Conservation (phyloP, 1,284 basidiomycete species). For the Papiliotrema laurentii region DNA sequence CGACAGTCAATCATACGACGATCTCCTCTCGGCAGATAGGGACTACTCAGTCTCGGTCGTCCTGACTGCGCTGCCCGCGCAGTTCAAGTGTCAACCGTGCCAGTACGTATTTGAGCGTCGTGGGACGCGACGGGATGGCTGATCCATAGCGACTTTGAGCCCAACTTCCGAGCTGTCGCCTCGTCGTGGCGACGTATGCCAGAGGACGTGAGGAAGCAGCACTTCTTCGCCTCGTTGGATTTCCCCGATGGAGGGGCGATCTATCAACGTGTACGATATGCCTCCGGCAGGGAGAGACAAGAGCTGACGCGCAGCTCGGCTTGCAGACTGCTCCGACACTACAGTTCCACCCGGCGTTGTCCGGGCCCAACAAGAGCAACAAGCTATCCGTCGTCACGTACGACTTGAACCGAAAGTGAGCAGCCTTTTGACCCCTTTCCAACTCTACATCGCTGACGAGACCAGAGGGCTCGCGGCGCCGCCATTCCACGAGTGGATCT, state of each 20-base stretch:
- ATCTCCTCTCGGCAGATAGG: conserved; percentile 60
- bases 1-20: conserved; percentile 66
- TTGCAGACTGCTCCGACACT: conserved; percentile 74
- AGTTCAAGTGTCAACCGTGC: conserved; percentile 60
- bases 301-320: conserved; percentile 53
- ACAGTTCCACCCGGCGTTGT: conserved; percentile 66
- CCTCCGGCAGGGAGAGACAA: background rate
- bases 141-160: conserved; percentile 69
- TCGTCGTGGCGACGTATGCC: conserved; percentile 68
- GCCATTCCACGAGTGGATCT: conserved; percentile 70
- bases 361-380: conserved; percentile 61
- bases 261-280: conserved; percentile 71
- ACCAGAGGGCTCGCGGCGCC: conserved; percentile 72
- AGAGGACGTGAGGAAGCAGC: conserved; percentile 60
- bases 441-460: background rate
- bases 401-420: conserved; percentile 63
- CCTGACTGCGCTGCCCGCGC: conserved; percentile 74
- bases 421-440: conserved; percentile 25
- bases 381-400: conserved; percentile 61
- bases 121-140: background rate
- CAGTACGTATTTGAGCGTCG: conserved; percentile 44
- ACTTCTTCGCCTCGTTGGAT: conserved; percentile 89
- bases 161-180: conserved; percentile 71
- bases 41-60: conserved; percentile 79
- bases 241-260: conserved; percentile 69